Conservation (phyloP, 2,329 filamentous ascomycete species). For the Phyllosticta citribraziliensis region DNA sequence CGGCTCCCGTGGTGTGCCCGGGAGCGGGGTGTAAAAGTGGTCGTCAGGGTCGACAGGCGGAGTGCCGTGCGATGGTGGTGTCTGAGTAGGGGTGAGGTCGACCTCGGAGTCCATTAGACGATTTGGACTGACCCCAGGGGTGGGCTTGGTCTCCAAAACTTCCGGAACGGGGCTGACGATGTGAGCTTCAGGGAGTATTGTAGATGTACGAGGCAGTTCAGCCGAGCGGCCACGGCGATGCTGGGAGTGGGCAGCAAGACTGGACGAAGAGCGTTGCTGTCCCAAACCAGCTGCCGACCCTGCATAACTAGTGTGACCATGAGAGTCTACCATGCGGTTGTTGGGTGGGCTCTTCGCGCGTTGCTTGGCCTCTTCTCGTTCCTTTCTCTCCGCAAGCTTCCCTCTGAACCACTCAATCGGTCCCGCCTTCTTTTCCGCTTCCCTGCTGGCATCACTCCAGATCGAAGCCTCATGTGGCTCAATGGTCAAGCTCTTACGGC, state of each 20-base stretch:
- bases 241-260: constrained; percentile 2
- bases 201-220: background rate
- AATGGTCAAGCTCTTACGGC: constrained; percentile 4
- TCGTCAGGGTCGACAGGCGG: constrained; percentile 1
- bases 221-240: constrained; percentile 8
- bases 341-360: constrained; percentile 42
- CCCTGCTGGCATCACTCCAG: constrained; percentile 24
- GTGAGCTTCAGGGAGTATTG: background rate
- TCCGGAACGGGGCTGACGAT: background rate
- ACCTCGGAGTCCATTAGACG: background rate
- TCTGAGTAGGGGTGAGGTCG: constrained; percentile 4
- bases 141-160: background rate
- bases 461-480: constrained; percentile 4
- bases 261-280: constrained; percentile 6
- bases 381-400: constrained; percentile 52
- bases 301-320: background rate
- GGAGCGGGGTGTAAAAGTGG: background rate
- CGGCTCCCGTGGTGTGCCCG: background rate
- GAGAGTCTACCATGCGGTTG: background rate
- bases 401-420: constrained; percentile 56
- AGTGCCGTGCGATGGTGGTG: background rate
- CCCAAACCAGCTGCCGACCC: background rate
- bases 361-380: constrained; percentile 43
- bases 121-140: background rate
- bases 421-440: constrained; percentile 45